Base-by-base conservation (phyloP, 2,329 filamentous ascomycete genomes). In the Endocalyx cinctus region DNA sequence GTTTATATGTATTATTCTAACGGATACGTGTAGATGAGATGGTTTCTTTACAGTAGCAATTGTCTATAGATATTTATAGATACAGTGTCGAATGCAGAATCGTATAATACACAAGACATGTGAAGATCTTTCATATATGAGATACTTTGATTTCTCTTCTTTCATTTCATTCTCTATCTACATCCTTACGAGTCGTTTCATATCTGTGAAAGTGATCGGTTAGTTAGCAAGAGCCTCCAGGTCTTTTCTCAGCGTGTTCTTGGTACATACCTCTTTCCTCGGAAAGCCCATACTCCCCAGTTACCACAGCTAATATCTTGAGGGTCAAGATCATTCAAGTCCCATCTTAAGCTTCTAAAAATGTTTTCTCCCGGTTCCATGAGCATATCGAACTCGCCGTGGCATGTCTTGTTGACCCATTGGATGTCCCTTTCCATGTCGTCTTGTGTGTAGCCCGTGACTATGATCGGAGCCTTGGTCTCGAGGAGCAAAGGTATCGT, bases 211-310 rank as follows among this genome's bases (percentile, higher is more conserved):
- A 23, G 26, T 17, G 13, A 29, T 22, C 10, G n/a, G 17, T 10
- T 23, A 17, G 6, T n/a, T n/a, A n/a, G n/a, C n/a, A n/a, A n/a
- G n/a, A n/a, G n/a, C n/a, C n/a, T n/a, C n/a, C n/a, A n/a, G n/a
- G n/a, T n/a, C n/a, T n/a, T n/a, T n/a, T n/a, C n/a, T n/a, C n/a
- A n/a, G n/a, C n/a, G n/a, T n/a, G n/a, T n/a, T n/a, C n/a, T n/a
- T n/a, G n/a, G n/a, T n/a, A 62, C 77, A 50, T 76, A 96, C 78
- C 90, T 84, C 78, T 98, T 98, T 50, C 92, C 92, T 64, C 92
- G 79, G 69, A 98, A 98, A 11, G 84, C 88, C 87, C 94, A 98
- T 2, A 95, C 70, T 10, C 92, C 92, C 87, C 88, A 98, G 62
- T 98, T 98, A 35, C 92, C 90, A 54, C 87, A 94, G 50, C 83